Percentiles rank a stretch among this genome's conserved stretches.
phyloP scores from a whole-genome alignment of 768 basidiomycete species.

The Scleroderma bovista region DNA sequence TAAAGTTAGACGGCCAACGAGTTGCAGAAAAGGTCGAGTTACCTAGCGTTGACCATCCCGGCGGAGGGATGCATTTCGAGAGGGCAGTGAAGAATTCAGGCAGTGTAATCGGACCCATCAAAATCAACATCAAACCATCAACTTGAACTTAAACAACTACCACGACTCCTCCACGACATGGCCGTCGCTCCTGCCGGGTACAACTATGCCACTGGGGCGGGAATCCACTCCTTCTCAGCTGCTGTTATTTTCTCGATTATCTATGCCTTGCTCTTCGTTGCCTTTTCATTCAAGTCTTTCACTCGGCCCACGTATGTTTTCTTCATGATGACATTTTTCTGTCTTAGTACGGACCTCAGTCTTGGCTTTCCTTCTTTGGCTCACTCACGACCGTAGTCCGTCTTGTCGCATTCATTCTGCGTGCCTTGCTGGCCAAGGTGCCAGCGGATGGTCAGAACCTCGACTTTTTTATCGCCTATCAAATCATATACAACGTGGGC shows the following conservation, averaged over 20 bases:
- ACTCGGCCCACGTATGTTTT: conserved; percentile 15
- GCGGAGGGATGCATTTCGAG: conserved; percentile 32
- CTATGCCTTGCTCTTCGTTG: conserved; percentile 16
- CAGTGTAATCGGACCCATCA: background rate
- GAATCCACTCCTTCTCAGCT: conserved; percentile 20
- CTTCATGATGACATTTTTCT: conserved; percentile 22
- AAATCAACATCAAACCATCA: no score
- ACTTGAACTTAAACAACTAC: no score
- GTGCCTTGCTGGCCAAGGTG: conserved; percentile 11
- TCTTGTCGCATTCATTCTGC: conserved; percentile 13
- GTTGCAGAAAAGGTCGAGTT: conserved; percentile 1
- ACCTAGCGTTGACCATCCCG: conserved; percentile 51
- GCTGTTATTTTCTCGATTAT: conserved; percentile 23
- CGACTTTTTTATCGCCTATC: conserved; percentile 21
- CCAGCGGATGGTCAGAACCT: conserved; percentile 16
- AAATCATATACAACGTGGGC: conserved; percentile 30
- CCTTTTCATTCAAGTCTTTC: conserved; percentile 11
- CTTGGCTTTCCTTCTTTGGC: background rate
- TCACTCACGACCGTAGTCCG: conserved; percentile 5
- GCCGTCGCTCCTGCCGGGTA: no score
- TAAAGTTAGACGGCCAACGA: background rate
- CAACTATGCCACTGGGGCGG: conserved; percentile 14
- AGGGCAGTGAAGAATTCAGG: background rate
- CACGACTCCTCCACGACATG: no score
- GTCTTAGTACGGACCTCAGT: conserved; percentile 10